phyloP scores from a whole-genome alignment of 805 yeast species.

The Monosporozyma yasuniensis region DNA sequence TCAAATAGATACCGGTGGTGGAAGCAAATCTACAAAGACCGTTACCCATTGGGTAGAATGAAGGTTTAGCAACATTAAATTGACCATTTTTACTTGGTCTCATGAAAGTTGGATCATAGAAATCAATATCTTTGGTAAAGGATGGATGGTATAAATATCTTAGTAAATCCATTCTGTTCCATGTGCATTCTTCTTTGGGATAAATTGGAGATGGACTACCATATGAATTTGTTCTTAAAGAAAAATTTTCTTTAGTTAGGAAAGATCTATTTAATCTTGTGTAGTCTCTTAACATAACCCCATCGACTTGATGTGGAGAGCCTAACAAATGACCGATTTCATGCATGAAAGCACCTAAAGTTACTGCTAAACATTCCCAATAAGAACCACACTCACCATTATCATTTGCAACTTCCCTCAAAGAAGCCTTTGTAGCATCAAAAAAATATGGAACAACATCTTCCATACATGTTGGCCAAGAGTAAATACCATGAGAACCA shows the following conservation, averaged over 20 bases:
- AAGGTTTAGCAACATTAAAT: slow-evolving; percentile 29
- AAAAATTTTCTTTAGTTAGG: slow-evolving; percentile 55
- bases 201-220: slow-evolving; percentile 42
- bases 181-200: slow-evolving; percentile 64
- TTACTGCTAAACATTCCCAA: slow-evolving; percentile 84
- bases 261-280: slow-evolving; percentile 73
- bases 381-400: slow-evolving; percentile 71
- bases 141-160: slow-evolving; percentile 77
- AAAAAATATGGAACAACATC: slow-evolving; percentile 57
- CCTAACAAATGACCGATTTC: slow-evolving; percentile 90
- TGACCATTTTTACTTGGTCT: slow-evolving; percentile 29
- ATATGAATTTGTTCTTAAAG: slow-evolving; percentile 42
- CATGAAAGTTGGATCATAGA: slow-evolving; percentile 35
- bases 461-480: slow-evolving; percentile 86
- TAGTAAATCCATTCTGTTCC: slow-evolving; percentile 76
- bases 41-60: slow-evolving; percentile 38
- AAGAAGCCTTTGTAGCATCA: slow-evolving; percentile 59
- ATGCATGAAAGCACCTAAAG: slow-evolving; percentile 91
- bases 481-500: slow-evolving; percentile 85
- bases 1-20: slow-evolving; percentile 58
- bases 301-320: slow-evolving; percentile 83
- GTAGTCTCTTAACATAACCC: slow-evolving; percentile 87
- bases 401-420: slow-evolving; percentile 81
- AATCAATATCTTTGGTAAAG: slow-evolving; percentile 63
- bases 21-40: slow-evolving; percentile 42